Percentiles rank a stretch among this genome's conserved stretches.
Evolutionary conservation across 1,284 basidiomycete species (phyloP).

Genomic region (Irpex lacteus): DNA sequence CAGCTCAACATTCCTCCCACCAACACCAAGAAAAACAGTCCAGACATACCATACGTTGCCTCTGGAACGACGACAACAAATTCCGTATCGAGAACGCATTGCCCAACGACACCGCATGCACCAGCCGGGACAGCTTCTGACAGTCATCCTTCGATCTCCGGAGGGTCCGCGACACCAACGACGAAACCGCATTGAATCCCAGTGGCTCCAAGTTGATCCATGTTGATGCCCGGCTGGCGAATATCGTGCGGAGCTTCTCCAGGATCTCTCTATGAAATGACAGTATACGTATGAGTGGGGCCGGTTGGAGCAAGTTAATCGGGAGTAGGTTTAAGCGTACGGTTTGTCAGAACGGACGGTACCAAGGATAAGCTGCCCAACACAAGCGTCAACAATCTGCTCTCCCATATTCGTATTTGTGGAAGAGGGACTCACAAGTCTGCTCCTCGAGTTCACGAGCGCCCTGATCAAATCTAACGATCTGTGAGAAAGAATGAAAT

Average conservation of each 20-base stretch:
- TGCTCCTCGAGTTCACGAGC: conserved; percentile 58
- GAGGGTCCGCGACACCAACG: conserved; percentile 58
- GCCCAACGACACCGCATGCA: conserved; percentile 56
- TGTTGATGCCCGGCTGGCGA: conserved; percentile 53
- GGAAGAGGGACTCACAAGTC: conserved; percentile 42
- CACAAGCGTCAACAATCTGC: background rate
- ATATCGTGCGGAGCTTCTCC: conserved; percentile 53
- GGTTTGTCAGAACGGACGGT: conserved; percentile 59
- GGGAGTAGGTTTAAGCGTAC: conserved; percentile 30
- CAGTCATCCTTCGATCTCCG: conserved; percentile 59
- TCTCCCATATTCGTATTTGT: too few relatives aligned
- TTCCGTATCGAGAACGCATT: conserved; percentile 67
- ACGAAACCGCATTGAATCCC: conserved; percentile 49
- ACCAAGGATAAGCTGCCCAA: conserved; percentile 56
- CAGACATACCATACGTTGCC: conserved; percentile 49
- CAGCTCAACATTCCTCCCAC: too few relatives aligned
- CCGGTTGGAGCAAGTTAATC: conserved; percentile 3
- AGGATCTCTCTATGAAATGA: conserved; percentile 36
- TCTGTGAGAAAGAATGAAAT: conserved; percentile 27
- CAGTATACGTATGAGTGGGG: background rate
- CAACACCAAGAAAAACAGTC: too few relatives aligned
- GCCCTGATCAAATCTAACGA: conserved; percentile 63
- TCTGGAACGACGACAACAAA: conserved; percentile 55
- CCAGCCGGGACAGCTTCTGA: conserved; percentile 47
- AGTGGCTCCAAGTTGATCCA: conserved; percentile 67